These are phyloP conservation scores for Cladophialophora yegresii DNA, from an alignment of 2,329 filamentous ascomycete genomes.

Conservation along the genomic window DNA sequence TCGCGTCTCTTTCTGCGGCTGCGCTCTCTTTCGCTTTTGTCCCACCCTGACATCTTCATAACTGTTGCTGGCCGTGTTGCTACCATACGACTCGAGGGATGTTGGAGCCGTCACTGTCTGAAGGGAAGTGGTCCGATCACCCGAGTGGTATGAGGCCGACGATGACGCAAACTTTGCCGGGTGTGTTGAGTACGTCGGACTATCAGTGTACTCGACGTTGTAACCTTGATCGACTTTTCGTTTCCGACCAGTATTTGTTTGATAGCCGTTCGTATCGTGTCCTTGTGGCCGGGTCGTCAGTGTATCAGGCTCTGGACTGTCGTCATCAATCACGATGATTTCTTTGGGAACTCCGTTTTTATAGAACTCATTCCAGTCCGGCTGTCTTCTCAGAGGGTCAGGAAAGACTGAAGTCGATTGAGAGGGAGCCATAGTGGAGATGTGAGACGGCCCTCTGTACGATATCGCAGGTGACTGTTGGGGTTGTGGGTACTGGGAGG, in stretches of 20 bases:
- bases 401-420: slow-evolving; percentile 44
- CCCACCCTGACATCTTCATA: slow-evolving; percentile 70
- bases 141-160: slow-evolving; percentile 70
- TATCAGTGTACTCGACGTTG: slow-evolving; percentile 72
- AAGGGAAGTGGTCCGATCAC: slow-evolving; percentile 78
- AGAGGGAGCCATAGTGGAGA: slow-evolving; percentile 43
- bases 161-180: slow-evolving; percentile 69
- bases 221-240: slow-evolving; percentile 67
- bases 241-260: slow-evolving; percentile 60
- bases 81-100: slow-evolving; percentile 70
- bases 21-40: slow-evolving; percentile 81
- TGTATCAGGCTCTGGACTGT: slow-evolving; percentile 59
- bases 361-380: slow-evolving; percentile 80
- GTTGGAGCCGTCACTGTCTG: slow-evolving; percentile 82
- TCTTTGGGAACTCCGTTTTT: slow-evolving; percentile 81
- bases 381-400: slow-evolving; percentile 54
- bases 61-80: slow-evolving; percentile 53
- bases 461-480: slow-evolving; percentile 31
- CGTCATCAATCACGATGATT: slow-evolving; percentile 77
- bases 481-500: slow-evolving; percentile 38
- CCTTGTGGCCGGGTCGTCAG: slow-evolving; percentile 36
- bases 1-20: slow-evolving; percentile 74
- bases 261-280: slow-evolving; percentile 24
- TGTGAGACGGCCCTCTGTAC: slow-evolving; percentile 44
- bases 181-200: slow-evolving; percentile 70